These are phyloP conservation scores for Cryptococcus jaspeensis DNA, from an alignment of 1,284 basidiomycete species.

Conservation along the genomic window DNA sequence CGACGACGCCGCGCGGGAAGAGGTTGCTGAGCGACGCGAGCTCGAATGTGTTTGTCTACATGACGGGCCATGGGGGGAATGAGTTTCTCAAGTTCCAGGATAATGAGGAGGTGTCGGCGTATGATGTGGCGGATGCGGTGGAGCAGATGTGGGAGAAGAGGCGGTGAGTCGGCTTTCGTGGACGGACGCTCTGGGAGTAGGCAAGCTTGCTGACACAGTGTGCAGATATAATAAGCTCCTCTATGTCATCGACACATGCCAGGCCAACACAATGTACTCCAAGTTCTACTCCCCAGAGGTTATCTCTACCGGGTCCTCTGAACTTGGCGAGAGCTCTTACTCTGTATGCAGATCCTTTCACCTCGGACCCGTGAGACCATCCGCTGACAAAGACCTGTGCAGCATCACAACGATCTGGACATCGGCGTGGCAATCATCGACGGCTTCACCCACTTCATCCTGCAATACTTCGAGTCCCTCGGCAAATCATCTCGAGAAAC, in stretches of 20 bases:
- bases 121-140: conserved; percentile 93
- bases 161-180: conserved; percentile 57
- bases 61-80: conserved; percentile 97
- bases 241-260: conserved; percentile 98
- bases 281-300: conserved; percentile 96
- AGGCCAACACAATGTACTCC: conserved; percentile 93
- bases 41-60: conserved; percentile 96
- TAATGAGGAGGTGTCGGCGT: conserved; percentile 94
- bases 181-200: not conserved
- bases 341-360: conserved; percentile 62
- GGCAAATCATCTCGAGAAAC: conserved; percentile 83
- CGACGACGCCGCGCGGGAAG: conserved; percentile 78
- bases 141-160: conserved; percentile 99
- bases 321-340: conserved; percentile 88
- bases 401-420: conserved; percentile 90
- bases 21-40: conserved; percentile 84
- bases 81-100: conserved; percentile 99
- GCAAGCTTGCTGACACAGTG: not conserved
- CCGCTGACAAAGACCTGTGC: not conserved
- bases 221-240: conserved; percentile 90
- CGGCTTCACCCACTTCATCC: conserved; percentile 86
- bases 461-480: conserved; percentile 87
- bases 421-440: conserved; percentile 96
- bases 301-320: conserved; percentile 85
- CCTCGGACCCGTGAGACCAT: not conserved